Base-by-base conservation (phyloP, 306 rosid genomes). In the Fagus sylvatica region DNA sequence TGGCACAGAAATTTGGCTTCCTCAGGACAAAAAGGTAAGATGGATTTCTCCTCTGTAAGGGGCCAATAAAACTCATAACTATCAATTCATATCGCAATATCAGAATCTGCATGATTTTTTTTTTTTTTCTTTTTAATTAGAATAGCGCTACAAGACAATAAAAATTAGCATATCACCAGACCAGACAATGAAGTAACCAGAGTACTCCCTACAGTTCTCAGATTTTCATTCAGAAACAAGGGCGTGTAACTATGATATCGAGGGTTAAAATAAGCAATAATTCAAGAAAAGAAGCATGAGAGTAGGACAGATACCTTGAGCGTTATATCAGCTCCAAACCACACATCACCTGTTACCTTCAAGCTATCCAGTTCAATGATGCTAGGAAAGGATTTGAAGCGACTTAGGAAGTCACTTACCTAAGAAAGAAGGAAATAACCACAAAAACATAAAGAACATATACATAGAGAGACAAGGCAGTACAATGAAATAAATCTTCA, bases 331-430 rank as follows among this genome's bases (percentile, higher is more conserved):
- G 86, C 72, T 71, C 97, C 96, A 84, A 93, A 90, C 91, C 96
- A 88, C 48, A 89, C 96, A 62, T 93, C 93, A 62, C 97, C 97
- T 22, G 85, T 82, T 69, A 90, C 96, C 17, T 54, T 82, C 90
- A 93, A 86, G 75, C 90, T 87, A 68, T 90, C 94, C 78, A 93
- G 75, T 78, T 77, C 93, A 66, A 71, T 61, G 59, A 90, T 84
- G 76, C 87, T 84, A 49, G 97, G 97, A 80, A 87, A 76, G 60
- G 96, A 85, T 81, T 75, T 86, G 66, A 93, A 89, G 59, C 93
- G 96, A 79, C 86, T 83, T 68, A 72, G 87, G 76, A 93, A 88
- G 76, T 89, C 91, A 56, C 36, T 70, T 19, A 87, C 82, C 97
- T 92, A 82, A 73, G 48, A 83, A 81, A 85, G 78, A 65, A 83